Evolutionary conservation across 768 basidiomycete genomes (phyloP), one percentile per base, ranked within the genome.

Genomic region (Collybia sp.): DNA sequence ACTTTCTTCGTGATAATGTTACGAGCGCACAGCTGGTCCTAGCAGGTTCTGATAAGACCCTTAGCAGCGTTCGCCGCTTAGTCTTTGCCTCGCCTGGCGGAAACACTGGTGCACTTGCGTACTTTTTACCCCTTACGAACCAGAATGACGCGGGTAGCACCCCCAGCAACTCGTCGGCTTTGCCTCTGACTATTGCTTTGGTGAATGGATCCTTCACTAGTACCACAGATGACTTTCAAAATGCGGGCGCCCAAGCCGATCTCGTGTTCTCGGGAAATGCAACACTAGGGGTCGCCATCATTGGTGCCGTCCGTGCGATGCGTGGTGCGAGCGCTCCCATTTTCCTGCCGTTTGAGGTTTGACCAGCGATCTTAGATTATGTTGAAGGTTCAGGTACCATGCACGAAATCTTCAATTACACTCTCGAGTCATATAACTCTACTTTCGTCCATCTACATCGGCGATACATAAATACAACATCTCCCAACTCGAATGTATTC

Each of bases 321-420:
- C 58, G 72, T 50, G 67, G 65, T 65, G 30, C 32, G 58, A 34
- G 12, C 43, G 5, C 20, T 12, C 30, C 8, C 19, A 5, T 36
- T 12, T 10, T 34, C 20, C 41, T 20, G 11, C 2, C 13, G n/a
- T 40, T 36, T 20, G 31, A 20, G 15, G 25, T 8, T 11, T 34
- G 12, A 31, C 8, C 35, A 16, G 18, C 34, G 35, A 13, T 18
- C 12, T 9, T 43, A 64, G 69, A 74, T 53, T 72, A 70, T 45
- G 69, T 70, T 40, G 71, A 72, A 52, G 66, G 65, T 31, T 53
- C 54, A 16, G 64, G 67, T n/a, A 62, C 58, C 6, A 65, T 66
- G 65, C 61, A 72, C 48, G 59, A 67, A 37, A 69, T 70, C 42
- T 74, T 74, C 61, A 72, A 72, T 53, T 74, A 74, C 53, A 72